Evolutionary conservation across 805 yeast species (phyloP).

Genomic region (Schizosaccharomyces lindneri): DNA sequence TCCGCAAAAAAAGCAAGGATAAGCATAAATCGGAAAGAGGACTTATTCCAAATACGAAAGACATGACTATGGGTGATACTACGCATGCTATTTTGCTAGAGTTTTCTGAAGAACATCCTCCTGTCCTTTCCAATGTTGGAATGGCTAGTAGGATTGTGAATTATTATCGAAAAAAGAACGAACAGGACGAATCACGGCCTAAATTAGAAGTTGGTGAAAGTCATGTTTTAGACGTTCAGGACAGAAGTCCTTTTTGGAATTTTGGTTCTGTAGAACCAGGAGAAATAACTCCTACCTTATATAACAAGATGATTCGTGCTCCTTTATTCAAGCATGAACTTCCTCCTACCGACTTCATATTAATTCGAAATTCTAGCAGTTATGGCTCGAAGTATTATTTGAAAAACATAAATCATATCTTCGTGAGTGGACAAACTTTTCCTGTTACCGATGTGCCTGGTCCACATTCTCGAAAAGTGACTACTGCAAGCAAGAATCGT

Average conservation of each 20-base stretch:
- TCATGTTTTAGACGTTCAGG: constrained; percentile 85
- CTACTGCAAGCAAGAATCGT: constrained; percentile 75
- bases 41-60: constrained; percentile 43
- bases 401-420: constrained; percentile 43
- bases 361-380: constrained; percentile 52
- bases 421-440: constrained; percentile 73
- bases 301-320: constrained; percentile 76
- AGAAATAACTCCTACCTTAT: constrained; percentile 73
- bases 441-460: constrained; percentile 94
- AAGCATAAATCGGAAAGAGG: constrained; percentile 37
- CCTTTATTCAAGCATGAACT: constrained; percentile 78
- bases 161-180: constrained; percentile 63
- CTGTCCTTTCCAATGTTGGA: constrained; percentile 65
- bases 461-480: constrained; percentile 87
- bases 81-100: constrained; percentile 59
- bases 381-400: constrained; percentile 41
- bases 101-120: constrained; percentile 73
- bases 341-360: constrained; percentile 51
- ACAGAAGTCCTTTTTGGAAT: constrained; percentile 93
- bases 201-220: constrained; percentile 82
- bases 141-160: constrained; percentile 88
- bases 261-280: constrained; percentile 93
- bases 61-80: constrained; percentile 63
- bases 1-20: constrained; percentile 70
- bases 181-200: constrained; percentile 67